phyloP scores from a whole-genome alignment of 2,329 filamentous ascomycete genomes.

The Neonectria ditissima region DNA sequence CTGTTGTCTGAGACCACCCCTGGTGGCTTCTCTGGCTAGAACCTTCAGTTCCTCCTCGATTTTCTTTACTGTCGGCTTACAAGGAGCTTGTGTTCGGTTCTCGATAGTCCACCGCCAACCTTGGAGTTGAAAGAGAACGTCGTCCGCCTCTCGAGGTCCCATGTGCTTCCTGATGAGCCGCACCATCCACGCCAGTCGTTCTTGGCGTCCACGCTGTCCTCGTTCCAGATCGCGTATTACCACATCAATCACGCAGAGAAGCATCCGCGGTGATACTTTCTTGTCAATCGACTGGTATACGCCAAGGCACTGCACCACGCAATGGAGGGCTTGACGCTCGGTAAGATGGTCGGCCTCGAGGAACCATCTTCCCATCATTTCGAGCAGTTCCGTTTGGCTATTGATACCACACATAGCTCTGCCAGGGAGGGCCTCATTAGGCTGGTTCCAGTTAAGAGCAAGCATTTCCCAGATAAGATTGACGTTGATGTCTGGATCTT shows the following conservation, averaged over 20 bases:
- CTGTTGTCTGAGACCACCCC: too few relatives aligned
- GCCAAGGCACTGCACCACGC: conserved; percentile 44
- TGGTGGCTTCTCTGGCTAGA: background rate
- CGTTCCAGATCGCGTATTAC: conserved; percentile 50
- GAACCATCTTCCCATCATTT: conserved; percentile 48
- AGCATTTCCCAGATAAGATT: conserved; percentile 47
- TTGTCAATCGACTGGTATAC: conserved; percentile 40
- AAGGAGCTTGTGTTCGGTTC: background rate
- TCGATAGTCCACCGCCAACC: conserved; percentile 41
- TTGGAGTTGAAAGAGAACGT: conserved; percentile 27
- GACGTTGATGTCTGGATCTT: conserved; percentile 43
- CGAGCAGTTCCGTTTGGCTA: conserved; percentile 43
- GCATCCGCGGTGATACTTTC: conserved; percentile 39
- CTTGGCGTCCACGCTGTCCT: conserved; percentile 45
- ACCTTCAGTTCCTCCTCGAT: conserved; percentile 2
- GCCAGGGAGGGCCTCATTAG: conserved; percentile 1
- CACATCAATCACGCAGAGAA: conserved; percentile 45
- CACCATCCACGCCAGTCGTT: conserved; percentile 43
- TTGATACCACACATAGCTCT: conserved; percentile 10
- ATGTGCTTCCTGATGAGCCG: conserved; percentile 13
- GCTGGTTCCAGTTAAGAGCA: conserved; percentile 25
- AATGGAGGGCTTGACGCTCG: conserved; percentile 48
- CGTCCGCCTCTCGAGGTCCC: conserved; percentile 35
- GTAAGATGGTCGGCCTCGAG: conserved; percentile 44
- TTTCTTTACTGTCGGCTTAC: background rate